phyloP scores from a whole-genome alignment of 1,284 basidiomycete genomes.

The Thecaphora thlaspeos region DNA sequence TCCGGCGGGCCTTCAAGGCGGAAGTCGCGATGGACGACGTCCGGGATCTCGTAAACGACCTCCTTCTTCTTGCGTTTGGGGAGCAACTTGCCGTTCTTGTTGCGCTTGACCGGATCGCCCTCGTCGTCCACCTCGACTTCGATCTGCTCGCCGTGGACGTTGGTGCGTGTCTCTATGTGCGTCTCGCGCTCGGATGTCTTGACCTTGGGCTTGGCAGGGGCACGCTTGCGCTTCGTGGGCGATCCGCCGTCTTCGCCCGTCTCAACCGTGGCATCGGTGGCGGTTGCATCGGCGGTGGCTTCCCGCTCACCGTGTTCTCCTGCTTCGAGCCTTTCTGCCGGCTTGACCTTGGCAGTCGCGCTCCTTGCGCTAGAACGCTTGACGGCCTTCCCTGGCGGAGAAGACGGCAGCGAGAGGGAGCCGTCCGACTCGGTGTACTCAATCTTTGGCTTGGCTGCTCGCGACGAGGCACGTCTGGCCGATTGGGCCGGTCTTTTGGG shows the following conservation, averaged over 20 bases:
- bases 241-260: too few relatives aligned
- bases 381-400: background rate
- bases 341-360: background rate
- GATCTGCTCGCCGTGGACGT: slow-evolving; percentile 31
- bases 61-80: slow-evolving; percentile 64
- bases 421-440: background rate
- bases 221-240: background rate
- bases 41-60: slow-evolving; percentile 69
- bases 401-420: background rate
- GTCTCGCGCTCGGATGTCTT: slow-evolving; percentile 1
- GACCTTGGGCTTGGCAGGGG: background rate
- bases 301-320: too few relatives aligned
- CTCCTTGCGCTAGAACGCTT: too few relatives aligned
- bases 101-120: slow-evolving; percentile 50
- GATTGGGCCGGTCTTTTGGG: too few relatives aligned
- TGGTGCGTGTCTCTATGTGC: slow-evolving; percentile 23
- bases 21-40: slow-evolving; percentile 55
- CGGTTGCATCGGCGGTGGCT: too few relatives aligned
- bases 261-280: background rate
- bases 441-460: background rate
- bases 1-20: slow-evolving; percentile 32
- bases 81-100: slow-evolving; percentile 59
- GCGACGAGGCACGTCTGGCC: too few relatives aligned
- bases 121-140: slow-evolving; percentile 38
- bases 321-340: background rate